A percentile compares a stretch with the other conserved stretches of the same genome.
These are phyloP conservation scores for Mesembryanthemum crystallinum DNA, from an alignment of 148 eudicot species.

Conservation along the genomic window DNA sequence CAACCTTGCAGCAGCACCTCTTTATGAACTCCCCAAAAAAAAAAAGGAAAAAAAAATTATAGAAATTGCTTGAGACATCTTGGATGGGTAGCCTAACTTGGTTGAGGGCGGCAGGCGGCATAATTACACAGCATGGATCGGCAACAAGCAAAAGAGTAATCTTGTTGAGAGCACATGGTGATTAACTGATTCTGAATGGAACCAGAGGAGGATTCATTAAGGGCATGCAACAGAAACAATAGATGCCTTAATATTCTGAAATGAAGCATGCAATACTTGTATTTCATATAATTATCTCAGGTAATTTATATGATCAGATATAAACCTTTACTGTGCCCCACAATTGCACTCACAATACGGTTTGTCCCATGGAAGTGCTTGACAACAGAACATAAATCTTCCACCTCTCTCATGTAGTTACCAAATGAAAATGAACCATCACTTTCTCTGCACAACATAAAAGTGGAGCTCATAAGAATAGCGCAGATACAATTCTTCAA, in stretches of 20 bases:
- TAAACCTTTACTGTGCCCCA: constrained; percentile 91
- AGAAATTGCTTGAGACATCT: no score
- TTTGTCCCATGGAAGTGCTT: constrained; percentile 48
- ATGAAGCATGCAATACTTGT: neutral
- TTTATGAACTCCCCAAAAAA: no score
- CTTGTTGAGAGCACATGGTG: neutral
- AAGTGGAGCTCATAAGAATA: constrained; percentile 1
- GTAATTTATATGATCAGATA: neutral
- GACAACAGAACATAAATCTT: constrained; percentile 63
- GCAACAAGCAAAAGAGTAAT: no score
- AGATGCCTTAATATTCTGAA: neutral
- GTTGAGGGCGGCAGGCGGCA: no score
- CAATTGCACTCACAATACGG: constrained; percentile 52
- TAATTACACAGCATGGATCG: no score
- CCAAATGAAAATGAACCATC: constrained; percentile 77
- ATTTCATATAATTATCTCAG: neutral
- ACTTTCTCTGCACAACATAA: constrained; percentile 62
- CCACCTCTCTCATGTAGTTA: constrained; percentile 62
- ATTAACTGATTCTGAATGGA: neutral
- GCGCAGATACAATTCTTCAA: neutral
- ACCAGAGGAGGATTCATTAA: neutral
- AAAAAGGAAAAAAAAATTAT: no score
- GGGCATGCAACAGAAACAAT: neutral
- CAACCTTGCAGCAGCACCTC: no score
- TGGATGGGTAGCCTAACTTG: no score